phyloP scores from a whole-genome alignment of 2,329 filamentous ascomycete genomes.

The Botrytis squamosa region DNA sequence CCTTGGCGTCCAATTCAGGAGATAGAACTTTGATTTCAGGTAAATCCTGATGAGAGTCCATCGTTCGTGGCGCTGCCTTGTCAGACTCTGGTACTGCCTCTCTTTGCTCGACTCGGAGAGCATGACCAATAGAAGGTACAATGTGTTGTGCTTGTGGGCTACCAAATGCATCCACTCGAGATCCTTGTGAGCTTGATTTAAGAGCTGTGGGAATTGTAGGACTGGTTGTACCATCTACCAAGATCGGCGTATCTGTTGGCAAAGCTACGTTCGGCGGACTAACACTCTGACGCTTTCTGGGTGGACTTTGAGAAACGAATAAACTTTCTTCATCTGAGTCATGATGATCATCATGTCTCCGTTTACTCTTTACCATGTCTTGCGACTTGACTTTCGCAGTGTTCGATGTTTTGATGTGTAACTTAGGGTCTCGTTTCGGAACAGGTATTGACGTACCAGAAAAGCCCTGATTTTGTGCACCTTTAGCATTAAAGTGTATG shows the following conservation, averaged over 20 bases:
- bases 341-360: not conserved
- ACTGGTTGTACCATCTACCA: not conserved
- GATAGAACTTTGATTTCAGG: not conserved
- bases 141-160: constrained; percentile 29
- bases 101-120: constrained; percentile 24
- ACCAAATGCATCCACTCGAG: constrained; percentile 34
- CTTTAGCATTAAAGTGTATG: constrained; percentile 28
- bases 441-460: constrained; percentile 15
- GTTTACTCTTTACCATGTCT: not conserved
- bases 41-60: not conserved
- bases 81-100: constrained; percentile 12
- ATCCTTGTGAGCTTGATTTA: constrained; percentile 29
- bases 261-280: constrained; percentile 10
- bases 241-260: not conserved
- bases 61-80: not conserved
- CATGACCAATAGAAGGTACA: constrained; percentile 25
- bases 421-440: not conserved
- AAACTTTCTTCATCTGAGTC: not conserved
- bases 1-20: not conserved
- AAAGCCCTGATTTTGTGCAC: constrained; percentile 33
- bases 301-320: constrained; percentile 14
- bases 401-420: not conserved
- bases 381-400: constrained; percentile 8
- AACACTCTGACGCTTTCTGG: constrained; percentile 26
- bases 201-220: not conserved